Evolutionary conservation across 2,329 filamentous ascomycete species (phyloP).

Genomic region (Phaeoacremonium minimum): DNA sequence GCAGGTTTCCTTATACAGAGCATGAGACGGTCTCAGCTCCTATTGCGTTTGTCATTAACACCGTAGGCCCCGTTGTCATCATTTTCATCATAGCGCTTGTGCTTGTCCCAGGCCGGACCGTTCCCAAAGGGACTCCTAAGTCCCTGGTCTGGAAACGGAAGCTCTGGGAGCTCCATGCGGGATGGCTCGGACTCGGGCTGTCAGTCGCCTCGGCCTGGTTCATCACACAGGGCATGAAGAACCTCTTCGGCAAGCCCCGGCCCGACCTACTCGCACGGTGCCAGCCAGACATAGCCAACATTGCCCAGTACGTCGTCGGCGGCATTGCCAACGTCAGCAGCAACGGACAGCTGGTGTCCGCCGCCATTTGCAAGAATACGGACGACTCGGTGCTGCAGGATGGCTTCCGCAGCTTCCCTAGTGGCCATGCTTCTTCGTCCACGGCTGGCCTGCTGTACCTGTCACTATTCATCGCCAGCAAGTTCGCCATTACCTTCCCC

Average conservation of each 20-base stretch:
- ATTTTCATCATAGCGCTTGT: constrained; percentile 65
- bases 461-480: constrained; percentile 80
- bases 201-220: constrained; percentile 70
- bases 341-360: constrained; percentile 67
- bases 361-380: constrained; percentile 67
- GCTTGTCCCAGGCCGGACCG: constrained; percentile 69
- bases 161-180: constrained; percentile 85
- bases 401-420: constrained; percentile 81
- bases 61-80: constrained; percentile 61
- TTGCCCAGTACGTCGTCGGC: constrained; percentile 58
- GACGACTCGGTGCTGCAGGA: constrained; percentile 63
- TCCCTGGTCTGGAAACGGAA: constrained; percentile 72
- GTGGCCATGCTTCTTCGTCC: constrained; percentile 70
- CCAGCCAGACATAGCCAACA: constrained; percentile 64
- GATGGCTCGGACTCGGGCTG: constrained; percentile 76
- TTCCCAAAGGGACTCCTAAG: constrained; percentile 57
- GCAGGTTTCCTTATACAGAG: constrained; percentile 63
- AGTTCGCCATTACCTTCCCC: constrained; percentile 71
- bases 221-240: constrained; percentile 84
- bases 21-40: constrained; percentile 68
- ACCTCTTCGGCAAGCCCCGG: constrained; percentile 63
- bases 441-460: constrained; percentile 82
- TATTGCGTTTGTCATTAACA: constrained; percentile 59
- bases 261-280: constrained; percentile 83
- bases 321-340: constrained; percentile 48